These are phyloP conservation scores for Leishmania tarentolae DNA, from an alignment of 208 protist species.

Conservation along the genomic window DNA sequence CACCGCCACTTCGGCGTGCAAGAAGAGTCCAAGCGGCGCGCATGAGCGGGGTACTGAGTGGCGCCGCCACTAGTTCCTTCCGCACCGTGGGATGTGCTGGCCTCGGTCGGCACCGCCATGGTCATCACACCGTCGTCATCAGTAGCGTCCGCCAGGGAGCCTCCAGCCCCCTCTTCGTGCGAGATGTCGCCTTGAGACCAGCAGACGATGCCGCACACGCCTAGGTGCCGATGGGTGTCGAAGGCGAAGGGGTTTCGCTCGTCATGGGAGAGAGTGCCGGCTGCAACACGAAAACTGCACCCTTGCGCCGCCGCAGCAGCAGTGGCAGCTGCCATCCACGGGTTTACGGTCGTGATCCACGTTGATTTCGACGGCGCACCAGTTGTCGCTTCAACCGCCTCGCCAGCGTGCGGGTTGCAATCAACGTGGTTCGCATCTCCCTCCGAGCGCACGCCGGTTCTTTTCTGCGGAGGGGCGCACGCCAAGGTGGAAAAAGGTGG, in stretches of 20 bases:
- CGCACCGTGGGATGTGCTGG: neutral
- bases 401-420: neutral
- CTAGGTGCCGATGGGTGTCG: conserved; percentile 49
- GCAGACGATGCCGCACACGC: conserved; percentile 36
- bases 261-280: conserved; percentile 29
- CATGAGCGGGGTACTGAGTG: neutral
- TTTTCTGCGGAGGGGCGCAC: neutral
- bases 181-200: conserved; percentile 57
- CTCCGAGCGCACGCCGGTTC: neutral
- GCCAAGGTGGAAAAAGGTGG: neutral
- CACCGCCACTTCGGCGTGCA: conserved; percentile 6
- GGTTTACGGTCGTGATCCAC: conserved; percentile 17
- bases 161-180: conserved; percentile 2
- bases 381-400: neutral
- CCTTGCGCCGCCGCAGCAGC: conserved; percentile 5
- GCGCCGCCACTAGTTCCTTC: neutral
- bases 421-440: neutral
- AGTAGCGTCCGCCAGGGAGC: neutral
- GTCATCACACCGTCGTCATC: neutral
- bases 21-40: neutral
- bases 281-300: conserved; percentile 14
- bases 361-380: neutral
- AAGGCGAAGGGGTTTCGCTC: conserved; percentile 37
- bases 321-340: conserved; percentile 3
- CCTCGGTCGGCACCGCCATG: neutral